Evolutionary conservation across 306 rosid species (phyloP).

Genomic region (Inga oerstediana): DNA sequence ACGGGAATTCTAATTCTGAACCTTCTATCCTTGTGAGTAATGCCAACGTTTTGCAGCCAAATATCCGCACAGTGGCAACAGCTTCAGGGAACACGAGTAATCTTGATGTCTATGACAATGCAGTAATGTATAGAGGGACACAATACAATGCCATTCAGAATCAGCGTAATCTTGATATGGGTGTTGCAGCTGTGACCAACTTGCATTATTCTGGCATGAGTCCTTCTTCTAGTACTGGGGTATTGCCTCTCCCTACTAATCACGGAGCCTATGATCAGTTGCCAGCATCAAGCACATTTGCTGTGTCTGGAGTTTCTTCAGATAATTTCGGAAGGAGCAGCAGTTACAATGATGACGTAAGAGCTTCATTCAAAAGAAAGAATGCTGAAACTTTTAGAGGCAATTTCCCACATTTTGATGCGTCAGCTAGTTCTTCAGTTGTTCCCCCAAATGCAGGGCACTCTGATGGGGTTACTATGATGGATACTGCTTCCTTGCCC

Average conservation of each 20-base stretch:
- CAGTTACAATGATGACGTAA: constrained; percentile 59
- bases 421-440: constrained; percentile 65
- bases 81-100: constrained; percentile 62
- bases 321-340: constrained; percentile 65
- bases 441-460: constrained; percentile 65
- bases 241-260: constrained; percentile 60
- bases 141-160: constrained; percentile 61
- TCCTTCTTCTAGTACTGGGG: constrained; percentile 66
- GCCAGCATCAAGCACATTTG: constrained; percentile 65
- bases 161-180: constrained; percentile 69
- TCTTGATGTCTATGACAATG: constrained; percentile 66
- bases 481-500: constrained; percentile 57
- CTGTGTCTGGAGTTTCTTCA: constrained; percentile 54
- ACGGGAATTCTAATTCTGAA: constrained; percentile 62
- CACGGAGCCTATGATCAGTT: constrained; percentile 61
- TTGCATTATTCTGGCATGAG: constrained; percentile 70
- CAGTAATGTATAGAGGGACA: constrained; percentile 61
- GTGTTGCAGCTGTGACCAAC: constrained; percentile 57
- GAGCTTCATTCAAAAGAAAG: constrained; percentile 89
- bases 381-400: constrained; percentile 66
- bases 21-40: constrained; percentile 57
- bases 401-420: constrained; percentile 56
- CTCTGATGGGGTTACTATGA: constrained; percentile 64
- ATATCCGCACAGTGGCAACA: constrained; percentile 51
- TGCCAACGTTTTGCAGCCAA: constrained; percentile 55